Percentiles rank a stretch among this genome's conserved stretches.
Evolutionary conservation across 768 basidiomycete genomes (phyloP).

Genomic region (Dacryopinax spathularia): DNA sequence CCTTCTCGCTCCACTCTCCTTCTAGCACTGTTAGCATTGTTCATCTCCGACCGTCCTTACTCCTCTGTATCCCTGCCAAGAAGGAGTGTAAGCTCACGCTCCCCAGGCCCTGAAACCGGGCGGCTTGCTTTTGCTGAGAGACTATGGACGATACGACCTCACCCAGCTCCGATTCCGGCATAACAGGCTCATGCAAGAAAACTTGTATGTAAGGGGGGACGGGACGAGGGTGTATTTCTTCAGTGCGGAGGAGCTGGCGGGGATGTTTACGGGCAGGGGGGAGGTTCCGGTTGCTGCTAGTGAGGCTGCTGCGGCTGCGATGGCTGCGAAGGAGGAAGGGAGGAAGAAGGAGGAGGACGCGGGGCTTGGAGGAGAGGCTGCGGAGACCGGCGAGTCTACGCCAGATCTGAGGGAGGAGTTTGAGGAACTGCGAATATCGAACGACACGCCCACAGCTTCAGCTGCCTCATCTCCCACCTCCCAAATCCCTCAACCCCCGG

Average conservation of each 20-base stretch:
- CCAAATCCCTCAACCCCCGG: no score
- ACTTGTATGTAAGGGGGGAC: constrained; percentile 93
- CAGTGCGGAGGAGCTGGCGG: constrained; percentile 65
- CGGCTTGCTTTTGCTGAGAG: constrained; percentile 71
- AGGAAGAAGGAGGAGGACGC: neutral
- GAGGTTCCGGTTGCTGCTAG: constrained; percentile 4
- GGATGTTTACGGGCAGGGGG: constrained; percentile 58
- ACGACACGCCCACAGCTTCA: no score
- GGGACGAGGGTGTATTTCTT: constrained; percentile 98
- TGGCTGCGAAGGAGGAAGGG: constrained; percentile 14
- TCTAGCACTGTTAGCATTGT: neutral
- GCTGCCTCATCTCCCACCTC: no score
- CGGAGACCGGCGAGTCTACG: no score
- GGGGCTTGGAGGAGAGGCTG: no score
- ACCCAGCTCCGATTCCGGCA: constrained; percentile 88
- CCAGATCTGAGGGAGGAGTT: no score
- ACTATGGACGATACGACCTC: constrained; percentile 90
- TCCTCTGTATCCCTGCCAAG: no score
- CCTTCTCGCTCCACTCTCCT: neutral
- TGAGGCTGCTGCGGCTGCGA: neutral
- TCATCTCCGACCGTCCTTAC: neutral
- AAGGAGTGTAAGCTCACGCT: no score
- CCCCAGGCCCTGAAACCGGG: constrained; percentile 80
- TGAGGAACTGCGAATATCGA: no score
- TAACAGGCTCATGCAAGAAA: constrained; percentile 75